A percentile compares a stretch with the other conserved stretches of the same genome.
Evolutionary conservation across 139 green algal species (phyloP).

Genomic region (Pseudopediastrum boryanum): DNA sequence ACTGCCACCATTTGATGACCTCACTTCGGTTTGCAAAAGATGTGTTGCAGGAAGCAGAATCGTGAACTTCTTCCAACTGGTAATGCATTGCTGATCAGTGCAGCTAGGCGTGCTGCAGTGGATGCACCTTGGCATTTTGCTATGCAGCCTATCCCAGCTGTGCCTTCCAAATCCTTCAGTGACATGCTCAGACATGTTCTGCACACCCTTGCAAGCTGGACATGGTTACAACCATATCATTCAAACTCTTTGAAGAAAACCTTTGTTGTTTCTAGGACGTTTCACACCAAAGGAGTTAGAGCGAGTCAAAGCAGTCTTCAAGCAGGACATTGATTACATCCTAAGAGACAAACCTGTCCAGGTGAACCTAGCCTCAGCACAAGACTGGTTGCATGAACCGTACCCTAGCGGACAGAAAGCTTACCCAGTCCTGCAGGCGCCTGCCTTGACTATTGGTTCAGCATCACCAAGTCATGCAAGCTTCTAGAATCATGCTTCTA

Average conservation of each 20-base stretch:
- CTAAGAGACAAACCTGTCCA: slow-evolving; percentile 14
- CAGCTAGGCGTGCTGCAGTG: too few species aligned
- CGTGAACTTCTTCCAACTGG: background rate
- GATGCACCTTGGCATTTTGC: background rate
- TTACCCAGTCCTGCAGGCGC: background rate
- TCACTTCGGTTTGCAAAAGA: background rate
- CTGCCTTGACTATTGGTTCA: background rate
- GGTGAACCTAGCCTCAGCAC: slow-evolving; percentile 5
- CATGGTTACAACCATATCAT: background rate
- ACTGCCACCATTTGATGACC: background rate
- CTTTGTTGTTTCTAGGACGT: slow-evolving; percentile 4
- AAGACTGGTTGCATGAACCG: background rate
- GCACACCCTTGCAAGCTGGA: background rate
- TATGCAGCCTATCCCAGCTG: background rate
- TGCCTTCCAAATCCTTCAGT: background rate
- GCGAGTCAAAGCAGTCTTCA: slow-evolving; percentile 22
- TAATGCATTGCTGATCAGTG: too few species aligned
- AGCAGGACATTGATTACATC: slow-evolving; percentile 31
- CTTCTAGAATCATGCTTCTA: background rate
- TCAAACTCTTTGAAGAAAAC: background rate
- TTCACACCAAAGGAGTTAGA: slow-evolving; percentile 35
- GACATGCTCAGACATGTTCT: background rate
- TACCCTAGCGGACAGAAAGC: background rate
- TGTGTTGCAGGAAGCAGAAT: background rate
- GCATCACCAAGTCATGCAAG: too few species aligned